Base-by-base conservation (phyloP, 208 protist genomes). In the Trypanosomatidae sp. region DNA sequence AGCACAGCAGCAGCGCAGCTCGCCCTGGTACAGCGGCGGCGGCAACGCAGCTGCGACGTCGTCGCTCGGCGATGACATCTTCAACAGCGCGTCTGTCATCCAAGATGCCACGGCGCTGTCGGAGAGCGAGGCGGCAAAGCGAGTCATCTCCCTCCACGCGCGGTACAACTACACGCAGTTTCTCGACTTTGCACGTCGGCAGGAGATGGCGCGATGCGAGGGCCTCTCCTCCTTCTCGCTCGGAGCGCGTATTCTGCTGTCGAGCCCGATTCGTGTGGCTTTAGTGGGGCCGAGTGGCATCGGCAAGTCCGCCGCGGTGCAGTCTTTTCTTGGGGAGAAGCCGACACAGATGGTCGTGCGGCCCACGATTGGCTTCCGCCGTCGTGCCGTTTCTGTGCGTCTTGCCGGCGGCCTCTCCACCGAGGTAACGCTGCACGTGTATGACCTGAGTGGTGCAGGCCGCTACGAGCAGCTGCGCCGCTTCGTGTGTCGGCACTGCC, bases 111-210 rank as follows among this genome's bases (percentile, higher is more conserved):
- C 87, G 47, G 75, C 78, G 44, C 77, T 87, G 22, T 83, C 86
- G 46, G 76, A 85, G 66, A 87, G 80, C 60, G 88, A 92, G 74
- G 85, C 89, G 28, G 80, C 85, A 9, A 93, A 90, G 79, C 86
- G 86, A 3, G 88, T 91, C 71, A 94, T 96, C 68, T 96, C 91
- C 9, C 80, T 93, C 15, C 86, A 96, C 76, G 86, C 91, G 47
- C 79, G 91, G 39, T 96, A 96, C 79, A 96, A 90, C 79, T 96
- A 87, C 78, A 94, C 91, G 0, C 91, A 96, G 79, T 96, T 96
- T 62, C 79, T 96, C 25, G 89, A 96, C 69, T 96, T 93, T 79
- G 81, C 87, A 6, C 80, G 87, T 1, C 81, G 90, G 39, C 80
- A 88, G 62, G 89, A 96, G 79, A 87, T 92, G 86, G 86, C 88